phyloP scores from a whole-genome alignment of 176 grass and related monocot species.

The Dendrocalamus sinicus region DNA sequence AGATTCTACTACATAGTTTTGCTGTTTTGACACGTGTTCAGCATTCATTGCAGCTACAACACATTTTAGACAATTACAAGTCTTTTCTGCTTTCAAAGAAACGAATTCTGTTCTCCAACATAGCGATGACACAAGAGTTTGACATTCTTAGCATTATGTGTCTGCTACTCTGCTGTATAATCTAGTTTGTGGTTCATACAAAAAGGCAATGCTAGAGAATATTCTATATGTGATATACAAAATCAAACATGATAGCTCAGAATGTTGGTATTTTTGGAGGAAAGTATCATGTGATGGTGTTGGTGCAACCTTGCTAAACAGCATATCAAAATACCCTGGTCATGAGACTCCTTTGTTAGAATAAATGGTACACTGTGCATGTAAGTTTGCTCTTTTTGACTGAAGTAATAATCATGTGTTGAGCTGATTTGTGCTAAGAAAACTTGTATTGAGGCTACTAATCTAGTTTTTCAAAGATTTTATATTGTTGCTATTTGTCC shows the following conservation, averaged over 20 bases:
- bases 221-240: constrained; percentile 30
- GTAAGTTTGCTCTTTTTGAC: not conserved
- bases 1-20: not conserved
- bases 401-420: constrained; percentile 27
- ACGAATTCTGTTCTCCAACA: not conserved
- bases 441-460: constrained; percentile 37
- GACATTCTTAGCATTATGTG: not conserved
- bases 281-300: not conserved
- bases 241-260: constrained; percentile 22
- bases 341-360: not conserved
- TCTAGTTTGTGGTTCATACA: constrained; percentile 3
- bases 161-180: not conserved
- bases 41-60: not conserved
- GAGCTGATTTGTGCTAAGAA: constrained; percentile 28
- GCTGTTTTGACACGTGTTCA: not conserved
- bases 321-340: constrained; percentile 9
- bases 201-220: not conserved
- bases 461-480: constrained; percentile 1
- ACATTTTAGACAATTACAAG: constrained; percentile 14
- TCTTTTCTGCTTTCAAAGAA: not conserved
- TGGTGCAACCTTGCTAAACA: constrained; percentile 4
- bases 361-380: not conserved
- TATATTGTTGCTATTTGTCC: constrained; percentile 47
- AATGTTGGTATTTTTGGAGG: constrained; percentile 1
- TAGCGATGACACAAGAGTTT: not conserved